Evolutionary conservation across 2,329 filamentous ascomycete species (phyloP).

Genomic region (Arachnopeziza araneosa): DNA sequence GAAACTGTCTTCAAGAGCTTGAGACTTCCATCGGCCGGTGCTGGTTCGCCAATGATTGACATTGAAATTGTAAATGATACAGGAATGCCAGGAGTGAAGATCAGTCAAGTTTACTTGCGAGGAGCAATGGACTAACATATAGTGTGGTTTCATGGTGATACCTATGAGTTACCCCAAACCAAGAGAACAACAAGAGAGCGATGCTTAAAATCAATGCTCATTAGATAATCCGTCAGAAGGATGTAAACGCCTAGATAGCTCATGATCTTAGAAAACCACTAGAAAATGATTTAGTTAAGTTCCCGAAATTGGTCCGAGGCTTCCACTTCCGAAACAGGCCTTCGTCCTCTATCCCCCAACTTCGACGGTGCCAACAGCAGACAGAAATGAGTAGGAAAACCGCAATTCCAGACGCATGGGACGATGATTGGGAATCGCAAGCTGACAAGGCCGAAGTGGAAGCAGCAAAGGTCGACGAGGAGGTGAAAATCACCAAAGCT

Average conservation of each 20-base stretch:
- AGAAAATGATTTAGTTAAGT: too few species aligned
- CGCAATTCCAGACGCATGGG: constrained; percentile 73
- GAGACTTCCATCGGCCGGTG: constrained; percentile 77
- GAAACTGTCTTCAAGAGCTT: constrained; percentile 97
- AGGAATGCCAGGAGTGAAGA: constrained; percentile 1
- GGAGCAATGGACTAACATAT: too few species aligned
- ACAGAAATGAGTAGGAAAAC: constrained; percentile 33
- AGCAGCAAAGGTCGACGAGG: constrained; percentile 16
- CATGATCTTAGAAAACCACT: too few species aligned
- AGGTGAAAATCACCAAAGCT: constrained; percentile 55
- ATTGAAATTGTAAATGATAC: constrained; percentile 82
- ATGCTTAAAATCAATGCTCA: too few species aligned
- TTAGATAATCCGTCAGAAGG: too few species aligned
- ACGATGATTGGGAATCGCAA: constrained; percentile 77
- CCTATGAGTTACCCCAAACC: too few species aligned
- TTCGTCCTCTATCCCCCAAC: background rate
- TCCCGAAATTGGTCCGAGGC: too few species aligned
- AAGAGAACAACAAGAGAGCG: too few species aligned
- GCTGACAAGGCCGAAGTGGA: constrained; percentile 52
- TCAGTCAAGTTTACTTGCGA: background rate
- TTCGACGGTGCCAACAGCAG: background rate
- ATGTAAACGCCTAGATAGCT: background rate
- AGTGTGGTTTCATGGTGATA: too few species aligned
- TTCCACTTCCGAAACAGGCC: too few species aligned
- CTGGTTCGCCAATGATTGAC: constrained; percentile 79